A percentile compares a stretch with the other conserved stretches of the same genome.
Evolutionary conservation across 495 filamentous ascomycete genomes (phyloP).

Genomic region (Thermothielavioides terrestris): DNA sequence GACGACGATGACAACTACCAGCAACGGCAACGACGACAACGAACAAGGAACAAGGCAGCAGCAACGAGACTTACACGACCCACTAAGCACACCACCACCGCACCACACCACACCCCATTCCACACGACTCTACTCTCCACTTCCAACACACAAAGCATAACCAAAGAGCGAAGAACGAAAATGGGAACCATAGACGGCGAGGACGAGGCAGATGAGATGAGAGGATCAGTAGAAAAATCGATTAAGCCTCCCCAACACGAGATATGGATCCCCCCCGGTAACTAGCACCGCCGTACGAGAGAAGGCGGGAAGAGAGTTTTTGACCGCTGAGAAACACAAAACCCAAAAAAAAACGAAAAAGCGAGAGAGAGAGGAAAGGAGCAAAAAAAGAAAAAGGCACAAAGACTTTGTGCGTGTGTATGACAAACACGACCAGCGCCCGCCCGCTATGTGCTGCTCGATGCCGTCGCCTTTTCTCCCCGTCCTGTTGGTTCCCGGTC

Average conservation of each 20-base stretch:
- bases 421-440: not conserved
- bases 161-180: constrained; percentile 1
- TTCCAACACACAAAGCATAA: not conserved
- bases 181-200: not conserved
- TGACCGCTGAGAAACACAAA: not conserved
- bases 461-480: not conserved
- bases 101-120: too few species aligned
- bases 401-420: not conserved
- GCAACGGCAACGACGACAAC: too few species aligned
- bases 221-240: not conserved
- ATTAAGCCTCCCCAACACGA: not conserved
- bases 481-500: not conserved
- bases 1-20: too few species aligned
- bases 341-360: not conserved
- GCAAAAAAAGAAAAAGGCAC: too few species aligned
- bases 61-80: too few species aligned
- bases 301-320: not conserved
- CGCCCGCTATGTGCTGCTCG: not conserved
- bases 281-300: not conserved
- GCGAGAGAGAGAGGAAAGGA: too few species aligned
- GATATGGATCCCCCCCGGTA: not conserved
- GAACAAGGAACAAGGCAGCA: too few species aligned
- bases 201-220: not conserved
- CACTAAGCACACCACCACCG: too few species aligned
- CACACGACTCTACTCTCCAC: too few species aligned